Conservation (phyloP, 1,284 basidiomycete species). For the Rhodotorula sp. region DNA sequence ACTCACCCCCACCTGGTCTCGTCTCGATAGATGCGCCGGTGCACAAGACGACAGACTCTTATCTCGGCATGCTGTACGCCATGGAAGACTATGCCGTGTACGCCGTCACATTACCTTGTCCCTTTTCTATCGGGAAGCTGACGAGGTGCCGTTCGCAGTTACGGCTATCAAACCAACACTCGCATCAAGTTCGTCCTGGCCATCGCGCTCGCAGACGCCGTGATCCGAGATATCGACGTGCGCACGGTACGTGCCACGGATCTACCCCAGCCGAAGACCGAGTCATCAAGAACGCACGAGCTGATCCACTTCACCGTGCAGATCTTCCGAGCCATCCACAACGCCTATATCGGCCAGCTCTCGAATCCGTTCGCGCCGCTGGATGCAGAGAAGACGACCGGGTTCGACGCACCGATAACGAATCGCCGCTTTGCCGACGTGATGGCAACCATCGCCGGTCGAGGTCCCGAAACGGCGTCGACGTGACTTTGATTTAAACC, state of each 20-base stretch:
- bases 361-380: constrained; percentile 48
- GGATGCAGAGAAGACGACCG: constrained; percentile 32
- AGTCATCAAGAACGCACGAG: background rate
- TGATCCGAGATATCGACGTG: constrained; percentile 49
- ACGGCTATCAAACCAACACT: constrained; percentile 50
- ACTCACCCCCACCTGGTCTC: background rate
- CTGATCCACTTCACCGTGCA: constrained; percentile 10
- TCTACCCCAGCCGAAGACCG: too few relatives aligned
- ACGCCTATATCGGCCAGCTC: constrained; percentile 48
- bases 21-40: constrained; percentile 33
- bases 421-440: constrained; percentile 26
- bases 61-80: constrained; percentile 49
- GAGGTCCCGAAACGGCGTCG: background rate
- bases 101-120: too few relatives aligned
- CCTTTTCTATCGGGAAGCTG: background rate
- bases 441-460: constrained; percentile 37
- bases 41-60: constrained; percentile 46
- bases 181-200: constrained; percentile 48
- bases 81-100: constrained; percentile 50
- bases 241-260: constrained; percentile 40
- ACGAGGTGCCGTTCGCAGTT: constrained; percentile 33
- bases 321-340: constrained; percentile 50
- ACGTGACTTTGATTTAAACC: background rate
- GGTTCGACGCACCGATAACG: constrained; percentile 33
- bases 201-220: constrained; percentile 47